Conservation (phyloP, 257 asterid genomes). For the Solanum dulcamara region DNA sequence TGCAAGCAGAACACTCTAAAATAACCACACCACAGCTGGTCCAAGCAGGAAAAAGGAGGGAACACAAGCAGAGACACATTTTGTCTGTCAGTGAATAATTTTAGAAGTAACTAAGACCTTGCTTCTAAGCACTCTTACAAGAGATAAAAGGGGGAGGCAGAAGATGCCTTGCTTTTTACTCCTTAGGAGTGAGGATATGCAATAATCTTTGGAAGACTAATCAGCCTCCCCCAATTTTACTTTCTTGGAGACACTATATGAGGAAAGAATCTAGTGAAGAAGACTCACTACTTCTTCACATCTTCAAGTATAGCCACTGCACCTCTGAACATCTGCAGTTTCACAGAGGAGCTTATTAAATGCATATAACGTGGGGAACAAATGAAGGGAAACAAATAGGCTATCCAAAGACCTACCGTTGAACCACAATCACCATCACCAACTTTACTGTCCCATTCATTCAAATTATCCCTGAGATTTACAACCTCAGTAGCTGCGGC, state of each 20-base stretch:
- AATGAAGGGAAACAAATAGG: background rate
- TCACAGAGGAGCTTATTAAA: slow-evolving; percentile 1
- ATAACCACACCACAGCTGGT: background rate
- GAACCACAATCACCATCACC: slow-evolving; percentile 99
- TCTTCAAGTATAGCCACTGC: slow-evolving; percentile 89
- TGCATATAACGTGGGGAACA: background rate
- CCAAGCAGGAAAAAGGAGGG: background rate
- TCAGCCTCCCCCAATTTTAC: background rate
- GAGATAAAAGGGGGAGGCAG: background rate
- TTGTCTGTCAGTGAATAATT: background rate
- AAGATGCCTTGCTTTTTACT: background rate
- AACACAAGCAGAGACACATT: background rate
- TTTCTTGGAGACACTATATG: background rate
- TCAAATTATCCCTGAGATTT: slow-evolving; percentile 55
- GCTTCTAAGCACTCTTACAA: background rate
- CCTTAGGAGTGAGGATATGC: background rate
- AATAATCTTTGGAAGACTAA: background rate
- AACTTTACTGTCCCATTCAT: slow-evolving; percentile 93
- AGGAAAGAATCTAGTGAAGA: slow-evolving; percentile 7
- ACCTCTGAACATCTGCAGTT: slow-evolving; percentile 73
- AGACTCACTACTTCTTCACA: slow-evolving; percentile 58
- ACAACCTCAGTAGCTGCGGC: slow-evolving; percentile 73
- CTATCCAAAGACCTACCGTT: slow-evolving; percentile 49
- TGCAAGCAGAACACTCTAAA: background rate
- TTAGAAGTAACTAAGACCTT: background rate